Evolutionary conservation across 2,329 filamentous ascomycete species (phyloP).

Genomic region (Cryphonectria japonica): DNA sequence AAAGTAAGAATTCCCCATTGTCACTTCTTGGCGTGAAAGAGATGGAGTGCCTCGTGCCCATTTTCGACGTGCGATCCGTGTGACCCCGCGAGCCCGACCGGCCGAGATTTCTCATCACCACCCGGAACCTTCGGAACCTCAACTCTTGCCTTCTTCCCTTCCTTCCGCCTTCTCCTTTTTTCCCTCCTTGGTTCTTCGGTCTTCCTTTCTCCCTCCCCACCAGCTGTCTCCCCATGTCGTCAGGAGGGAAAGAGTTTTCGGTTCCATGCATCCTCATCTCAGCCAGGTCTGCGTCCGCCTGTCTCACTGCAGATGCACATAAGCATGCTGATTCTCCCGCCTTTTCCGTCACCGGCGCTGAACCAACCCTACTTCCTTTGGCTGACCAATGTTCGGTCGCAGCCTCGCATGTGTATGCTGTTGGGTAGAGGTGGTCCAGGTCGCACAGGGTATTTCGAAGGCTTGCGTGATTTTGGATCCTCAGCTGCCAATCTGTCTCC

Average conservation of each 20-base stretch:
- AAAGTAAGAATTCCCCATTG: background rate
- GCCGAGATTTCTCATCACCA: background rate
- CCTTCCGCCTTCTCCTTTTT: background rate
- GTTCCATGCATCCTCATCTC: background rate
- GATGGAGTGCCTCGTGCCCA: background rate
- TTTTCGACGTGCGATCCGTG: background rate
- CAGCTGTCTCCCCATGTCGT: too few relatives aligned
- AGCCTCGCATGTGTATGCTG: background rate
- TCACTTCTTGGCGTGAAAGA: background rate
- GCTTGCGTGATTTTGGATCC: background rate
- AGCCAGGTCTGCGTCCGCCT: background rate
- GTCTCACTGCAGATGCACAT: constrained; percentile 5
- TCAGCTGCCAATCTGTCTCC: background rate
- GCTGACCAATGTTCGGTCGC: background rate
- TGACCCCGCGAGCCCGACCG: background rate
- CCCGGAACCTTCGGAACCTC: constrained; percentile 8
- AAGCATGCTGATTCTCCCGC: constrained; percentile 3
- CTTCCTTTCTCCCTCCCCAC: background rate
- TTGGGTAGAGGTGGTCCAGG: background rate
- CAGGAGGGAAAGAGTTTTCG: background rate
- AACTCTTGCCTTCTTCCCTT: background rate
- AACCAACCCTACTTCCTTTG: background rate
- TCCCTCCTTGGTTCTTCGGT: background rate
- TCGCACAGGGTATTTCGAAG: background rate
- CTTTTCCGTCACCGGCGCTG: background rate